Percentiles rank a stretch among this genome's conserved stretches.
These are phyloP conservation scores for Lyophyllum semitale DNA, from an alignment of 768 basidiomycete species.

Conservation along the genomic window DNA sequence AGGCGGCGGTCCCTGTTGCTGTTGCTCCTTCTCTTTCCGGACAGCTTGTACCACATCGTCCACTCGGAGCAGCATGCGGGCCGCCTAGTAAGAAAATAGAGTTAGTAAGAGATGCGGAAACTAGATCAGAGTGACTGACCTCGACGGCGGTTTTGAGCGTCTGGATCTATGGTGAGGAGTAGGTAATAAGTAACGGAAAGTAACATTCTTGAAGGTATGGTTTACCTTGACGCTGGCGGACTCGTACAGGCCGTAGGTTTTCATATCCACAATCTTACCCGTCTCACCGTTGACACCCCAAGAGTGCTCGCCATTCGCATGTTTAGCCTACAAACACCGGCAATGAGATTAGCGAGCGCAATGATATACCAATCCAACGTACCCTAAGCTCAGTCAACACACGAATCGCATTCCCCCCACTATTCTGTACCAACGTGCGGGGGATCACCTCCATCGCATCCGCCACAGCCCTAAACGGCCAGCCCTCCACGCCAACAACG, in stretches of 20 bases:
- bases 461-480: slow-evolving; percentile 89
- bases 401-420: slow-evolving; percentile 92
- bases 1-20: slow-evolving; percentile 44
- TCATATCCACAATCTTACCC: slow-evolving; percentile 96
- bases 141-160: slow-evolving; percentile 97
- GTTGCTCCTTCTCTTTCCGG: slow-evolving; percentile 69
- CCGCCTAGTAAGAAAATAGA: slow-evolving; percentile 49
- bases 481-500: slow-evolving; percentile 86
- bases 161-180: slow-evolving; percentile 63
- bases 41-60: slow-evolving; percentile 94
- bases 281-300: slow-evolving; percentile 97
- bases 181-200: background rate
- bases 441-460: slow-evolving; percentile 99
- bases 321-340: slow-evolving; percentile 71
- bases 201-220: background rate
- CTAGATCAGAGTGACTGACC: slow-evolving; percentile 38
- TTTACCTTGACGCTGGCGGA: slow-evolving; percentile 91
- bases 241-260: slow-evolving; percentile 89
- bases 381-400: slow-evolving; percentile 92
- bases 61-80: slow-evolving; percentile 88
- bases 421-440: slow-evolving; percentile 91
- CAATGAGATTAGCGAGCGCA: background rate
- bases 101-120: background rate
- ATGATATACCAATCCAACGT: slow-evolving; percentile 24
- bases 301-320: slow-evolving; percentile 85